Conservation (phyloP, 192 early-diverging fungal species). For the Martensiomyces pterosporus region DNA sequence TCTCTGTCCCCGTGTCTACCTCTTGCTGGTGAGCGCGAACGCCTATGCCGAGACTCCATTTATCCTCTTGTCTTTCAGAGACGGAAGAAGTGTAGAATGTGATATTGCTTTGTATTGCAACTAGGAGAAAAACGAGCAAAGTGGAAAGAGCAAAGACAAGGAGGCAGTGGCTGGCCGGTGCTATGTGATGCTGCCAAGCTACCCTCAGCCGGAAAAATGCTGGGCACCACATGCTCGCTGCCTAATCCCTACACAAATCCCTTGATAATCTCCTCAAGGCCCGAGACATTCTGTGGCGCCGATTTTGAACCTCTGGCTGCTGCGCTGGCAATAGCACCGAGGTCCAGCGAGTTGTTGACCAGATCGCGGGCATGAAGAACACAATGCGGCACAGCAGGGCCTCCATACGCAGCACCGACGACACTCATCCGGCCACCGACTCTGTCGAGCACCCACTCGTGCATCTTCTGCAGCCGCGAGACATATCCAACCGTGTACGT, state of each 20-base stretch:
- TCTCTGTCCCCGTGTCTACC: no score
- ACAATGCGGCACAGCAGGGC: slow-evolving; percentile 82
- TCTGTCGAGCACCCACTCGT: slow-evolving; percentile 48
- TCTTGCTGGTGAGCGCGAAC: no score
- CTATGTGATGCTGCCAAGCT: no score
- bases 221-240: no score
- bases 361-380: slow-evolving; percentile 64
- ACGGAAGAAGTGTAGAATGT: no score
- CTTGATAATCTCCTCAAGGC: slow-evolving; percentile 33
- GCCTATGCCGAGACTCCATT: no score
- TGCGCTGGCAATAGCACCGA: slow-evolving; percentile 33
- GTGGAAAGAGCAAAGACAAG: no score
- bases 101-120: no score
- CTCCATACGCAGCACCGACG: slow-evolving; percentile 75
- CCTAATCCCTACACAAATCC: slow-evolving; percentile 34
- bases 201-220: no score
- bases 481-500: slow-evolving; percentile 84
- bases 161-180: no score
- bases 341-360: slow-evolving; percentile 50
- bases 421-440: slow-evolving; percentile 63
- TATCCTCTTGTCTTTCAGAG: neutral
- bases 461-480: slow-evolving; percentile 60
- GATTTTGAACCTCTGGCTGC: no score
- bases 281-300: slow-evolving; percentile 26
- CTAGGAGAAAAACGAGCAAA: no score